Evolutionary conservation across 1,139 yeast genomes (phyloP), one percentile per base, ranked within the genome.

Genomic region (Lipomyces yarrowii): DNA sequence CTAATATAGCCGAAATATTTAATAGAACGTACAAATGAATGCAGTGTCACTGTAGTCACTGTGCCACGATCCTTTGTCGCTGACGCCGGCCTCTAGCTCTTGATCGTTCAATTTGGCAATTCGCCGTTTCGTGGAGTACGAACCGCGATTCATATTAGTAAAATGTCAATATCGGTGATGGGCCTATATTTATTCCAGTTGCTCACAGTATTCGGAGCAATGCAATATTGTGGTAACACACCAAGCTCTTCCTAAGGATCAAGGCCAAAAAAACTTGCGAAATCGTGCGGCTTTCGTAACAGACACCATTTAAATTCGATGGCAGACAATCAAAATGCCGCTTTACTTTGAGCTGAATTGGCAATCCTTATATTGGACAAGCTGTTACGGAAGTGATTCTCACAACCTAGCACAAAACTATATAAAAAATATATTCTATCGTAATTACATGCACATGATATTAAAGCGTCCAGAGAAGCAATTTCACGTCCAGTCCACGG

Each of bases 21-120:
- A 26, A 26, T 26, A 42, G 48, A 48, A 71, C 78, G 60, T 60
- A 71, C 77, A 85, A 1, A 87, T 77, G 70, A 83, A 86, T 0
- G 89, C 86, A 0, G 96, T 85, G 71, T 91, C 94, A 42, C 81
- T 80, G 74, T 88, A 91, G 71, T 93, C 97, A 71, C 86, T 83
- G 74, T 93, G 98, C 98, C 98, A 93, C 11, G 97, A 91, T 0
- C 89, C 90, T 6, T 81, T 79, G 56, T 83, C 83, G 0, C 87
- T 76, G 0, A 87, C 83, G n/a, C 88, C 87, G 21, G 79, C 79
- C 26, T 82, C 84, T 33, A 93, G 80, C 74, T 93, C 98, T 67
- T 81, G 82, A 65, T 86, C 86, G 74, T 88, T 91, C 62, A 91
- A 83, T 61, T 81, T 81, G 72, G 87, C 84, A 46, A 89, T 86